Base-by-base conservation (phyloP, 257 asterid species). In the Penstemon barbatus region DNA sequence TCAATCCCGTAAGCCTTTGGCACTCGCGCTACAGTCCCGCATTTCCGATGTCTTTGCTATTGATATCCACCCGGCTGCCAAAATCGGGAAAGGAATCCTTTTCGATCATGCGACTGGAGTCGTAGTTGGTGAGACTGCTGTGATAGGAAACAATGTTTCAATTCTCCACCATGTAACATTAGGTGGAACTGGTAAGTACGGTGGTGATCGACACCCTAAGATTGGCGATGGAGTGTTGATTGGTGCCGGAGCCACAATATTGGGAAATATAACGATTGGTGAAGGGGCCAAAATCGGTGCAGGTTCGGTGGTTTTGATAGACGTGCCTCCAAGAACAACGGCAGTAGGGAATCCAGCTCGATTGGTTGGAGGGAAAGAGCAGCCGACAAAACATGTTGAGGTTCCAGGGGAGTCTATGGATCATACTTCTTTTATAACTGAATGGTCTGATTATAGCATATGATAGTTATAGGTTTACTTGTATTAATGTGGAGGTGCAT, bases 271-370 rank as follows among this genome's bases (percentile, higher is more conserved):
- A 11, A 79, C 41, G n/a, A 87, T 87, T 15, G 95, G 95, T 0
- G 91, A 87, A 69, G 91, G 91, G n/a, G 95, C 95, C 7, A 87
- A 87, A 78, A 77, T 87, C 39, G 95, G 95, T 48, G 89, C 95
- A 0, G 95, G 91, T 40, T 85, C 95, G 0, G 76, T 87, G 60
- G 95, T 87, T 25, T 54, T 87, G 77, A 85, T 77, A 43, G 85
- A 85, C 8, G 91, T 87, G 72, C 95, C 95, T 1, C 85, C 95
- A 7, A 68, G 89, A 73, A 85, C 95, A 11, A 87, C 95, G 0
- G 95, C 89, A 0, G 91, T 85, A 10, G 95, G 95, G 2, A 87
- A 85, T 64, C 91, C 95, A 0, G 95, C 95, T 1, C 71, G 88
- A n/a, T 60, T 85, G 68, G 81, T 85, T 3, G 86, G 87, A 2